Percentiles rank a stretch among this genome's conserved stretches.
Evolutionary conservation across 768 basidiomycete genomes (phyloP).

Genomic region (Clavulina sp.): DNA sequence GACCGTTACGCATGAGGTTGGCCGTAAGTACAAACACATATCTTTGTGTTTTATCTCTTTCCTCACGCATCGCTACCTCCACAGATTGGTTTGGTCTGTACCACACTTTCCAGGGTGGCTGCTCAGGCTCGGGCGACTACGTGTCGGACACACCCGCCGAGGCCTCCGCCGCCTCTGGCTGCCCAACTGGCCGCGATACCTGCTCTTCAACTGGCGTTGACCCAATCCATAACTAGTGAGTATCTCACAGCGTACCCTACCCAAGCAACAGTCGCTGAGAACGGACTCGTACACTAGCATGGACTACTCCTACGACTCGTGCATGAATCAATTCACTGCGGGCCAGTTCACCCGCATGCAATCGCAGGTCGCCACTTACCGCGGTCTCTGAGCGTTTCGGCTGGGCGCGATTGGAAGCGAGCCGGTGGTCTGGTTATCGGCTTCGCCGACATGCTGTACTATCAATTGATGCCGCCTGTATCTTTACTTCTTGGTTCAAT

Average conservation of each 20-base stretch:
- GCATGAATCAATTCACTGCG: constrained; percentile 12
- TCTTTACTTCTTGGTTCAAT: too few species aligned
- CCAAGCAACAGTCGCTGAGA: not conserved
- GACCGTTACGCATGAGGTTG: constrained; percentile 24
- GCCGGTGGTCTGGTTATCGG: too few species aligned
- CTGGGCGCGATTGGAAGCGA: too few species aligned
- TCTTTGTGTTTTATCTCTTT: not conserved
- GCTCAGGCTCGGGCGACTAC: constrained; percentile 13
- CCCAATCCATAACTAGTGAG: constrained; percentile 10
- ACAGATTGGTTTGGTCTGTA: constrained; percentile 17
- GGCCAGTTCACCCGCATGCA: constrained; percentile 9
- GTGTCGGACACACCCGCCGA: constrained; percentile 13
- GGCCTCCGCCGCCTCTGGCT: constrained; percentile 19
- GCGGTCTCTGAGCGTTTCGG: constrained; percentile 5
- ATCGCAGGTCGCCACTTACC: constrained; percentile 5
- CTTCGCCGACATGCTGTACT: too few species aligned
- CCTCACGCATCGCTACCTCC: not conserved
- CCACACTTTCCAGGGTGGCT: constrained; percentile 25
- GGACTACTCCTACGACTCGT: constrained; percentile 13
- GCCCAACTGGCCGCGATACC: constrained; percentile 20
- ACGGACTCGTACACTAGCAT: constrained; percentile 4
- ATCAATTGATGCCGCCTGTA: too few species aligned
- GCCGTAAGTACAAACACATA: constrained; percentile 19
- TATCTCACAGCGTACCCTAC: not conserved
- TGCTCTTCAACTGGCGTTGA: constrained; percentile 16